Percentiles rank a stretch among this genome's conserved stretches.
phyloP scores from a whole-genome alignment of 2,329 filamentous ascomycete genomes.

The Tothia fuscella region DNA sequence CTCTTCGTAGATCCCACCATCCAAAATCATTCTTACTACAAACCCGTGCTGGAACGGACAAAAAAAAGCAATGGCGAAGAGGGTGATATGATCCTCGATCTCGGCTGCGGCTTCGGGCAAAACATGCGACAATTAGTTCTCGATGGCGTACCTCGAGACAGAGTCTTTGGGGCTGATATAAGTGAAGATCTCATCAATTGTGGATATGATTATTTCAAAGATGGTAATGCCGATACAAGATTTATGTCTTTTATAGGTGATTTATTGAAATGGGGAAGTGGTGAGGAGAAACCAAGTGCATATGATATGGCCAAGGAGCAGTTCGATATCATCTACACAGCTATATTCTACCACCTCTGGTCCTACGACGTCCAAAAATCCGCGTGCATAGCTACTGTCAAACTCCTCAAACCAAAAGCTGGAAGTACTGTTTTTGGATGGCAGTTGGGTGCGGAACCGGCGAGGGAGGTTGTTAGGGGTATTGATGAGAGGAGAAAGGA shows the following conservation, averaged over 20 bases:
- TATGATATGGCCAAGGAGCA: constrained; percentile 18
- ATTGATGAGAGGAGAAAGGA: constrained; percentile 11
- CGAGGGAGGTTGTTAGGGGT: constrained; percentile 13
- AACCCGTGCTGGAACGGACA: constrained; percentile 21
- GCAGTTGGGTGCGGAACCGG: constrained; percentile 31
- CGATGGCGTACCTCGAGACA: constrained; percentile 25
- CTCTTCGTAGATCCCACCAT: constrained; percentile 5
- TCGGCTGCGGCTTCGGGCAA: constrained; percentile 35
- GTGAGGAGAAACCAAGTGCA: constrained; percentile 35
- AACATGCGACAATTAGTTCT: constrained; percentile 31
- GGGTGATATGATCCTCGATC: constrained; percentile 28
- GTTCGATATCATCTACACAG: constrained; percentile 27
- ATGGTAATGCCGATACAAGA: constrained; percentile 25
- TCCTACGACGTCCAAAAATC: constrained; percentile 22
- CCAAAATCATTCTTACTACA: background rate
- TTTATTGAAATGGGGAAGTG: background rate
- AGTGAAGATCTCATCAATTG: constrained; percentile 36
- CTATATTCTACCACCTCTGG: constrained; percentile 31
- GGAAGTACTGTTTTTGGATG: constrained; percentile 40
- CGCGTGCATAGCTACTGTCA: constrained; percentile 22
- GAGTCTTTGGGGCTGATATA: constrained; percentile 30
- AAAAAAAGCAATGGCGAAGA: too few species aligned
- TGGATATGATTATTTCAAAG: constrained; percentile 31
- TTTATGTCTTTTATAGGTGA: constrained; percentile 30
- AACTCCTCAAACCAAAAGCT: constrained; percentile 25